phyloP scores from a whole-genome alignment of 2,329 filamentous ascomycete genomes.

The Pestalotiopsis sp. region DNA sequence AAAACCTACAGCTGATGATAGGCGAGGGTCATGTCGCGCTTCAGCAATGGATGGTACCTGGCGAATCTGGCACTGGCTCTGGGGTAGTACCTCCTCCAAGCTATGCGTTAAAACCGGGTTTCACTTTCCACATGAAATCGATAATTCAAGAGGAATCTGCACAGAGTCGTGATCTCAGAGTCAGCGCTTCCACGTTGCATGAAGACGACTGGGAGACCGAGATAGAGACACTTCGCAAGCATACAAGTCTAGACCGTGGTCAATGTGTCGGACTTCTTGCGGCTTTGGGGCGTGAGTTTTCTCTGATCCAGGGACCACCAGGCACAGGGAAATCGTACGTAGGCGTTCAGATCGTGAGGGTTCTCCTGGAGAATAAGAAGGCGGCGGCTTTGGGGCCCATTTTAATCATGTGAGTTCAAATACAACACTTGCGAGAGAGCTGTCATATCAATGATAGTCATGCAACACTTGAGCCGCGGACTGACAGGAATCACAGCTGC shows the following conservation, averaged over 20 bases:
- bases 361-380: conserved; percentile 46
- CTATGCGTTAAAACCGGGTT: too few relatives aligned
- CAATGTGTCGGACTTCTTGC: conserved; percentile 54
- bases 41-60: background rate
- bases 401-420: too few relatives aligned
- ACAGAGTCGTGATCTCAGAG: too few relatives aligned
- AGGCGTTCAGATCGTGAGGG: conserved; percentile 60
- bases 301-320: conserved; percentile 70
- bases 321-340: conserved; percentile 70
- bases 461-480: too few relatives aligned
- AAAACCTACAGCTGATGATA: background rate
- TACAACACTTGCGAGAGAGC: conserved; percentile 23
- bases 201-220: background rate
- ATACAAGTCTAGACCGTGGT: conserved; percentile 52
- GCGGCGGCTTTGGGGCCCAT: conserved; percentile 48
- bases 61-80: background rate
- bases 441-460: background rate
- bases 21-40: background rate
- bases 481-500: conserved; percentile 39
- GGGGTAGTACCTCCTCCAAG: too few relatives aligned
- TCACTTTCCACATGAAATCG: too few relatives aligned
- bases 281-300: conserved; percentile 53
- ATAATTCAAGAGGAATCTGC: too few relatives aligned
- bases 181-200: too few relatives aligned
- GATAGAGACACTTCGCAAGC: conserved; percentile 26